These are phyloP conservation scores for Venturia effusa DNA, from an alignment of 2,329 filamentous ascomycete species.

Conservation along the genomic window DNA sequence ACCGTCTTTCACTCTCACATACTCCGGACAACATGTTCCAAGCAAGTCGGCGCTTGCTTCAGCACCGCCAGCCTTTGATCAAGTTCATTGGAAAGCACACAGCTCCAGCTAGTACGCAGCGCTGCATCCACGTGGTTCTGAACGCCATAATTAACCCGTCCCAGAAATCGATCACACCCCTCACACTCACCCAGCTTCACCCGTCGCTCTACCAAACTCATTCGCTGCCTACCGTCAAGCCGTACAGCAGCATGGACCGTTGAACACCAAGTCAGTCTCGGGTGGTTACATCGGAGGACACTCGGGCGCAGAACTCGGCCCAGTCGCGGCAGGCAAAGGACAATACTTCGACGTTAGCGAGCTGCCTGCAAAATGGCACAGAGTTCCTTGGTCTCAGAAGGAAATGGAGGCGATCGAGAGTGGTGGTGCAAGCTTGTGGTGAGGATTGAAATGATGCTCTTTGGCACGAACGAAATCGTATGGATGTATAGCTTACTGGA, in stretches of 20 bases:
- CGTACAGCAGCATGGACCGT: conserved; percentile 67
- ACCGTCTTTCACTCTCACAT: not conserved
- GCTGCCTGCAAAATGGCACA: conserved; percentile 73
- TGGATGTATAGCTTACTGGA: not conserved
- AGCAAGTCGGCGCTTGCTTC: conserved; percentile 34
- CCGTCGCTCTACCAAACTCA: conserved; percentile 51
- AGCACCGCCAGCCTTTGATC: conserved; percentile 40
- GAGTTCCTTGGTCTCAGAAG: conserved; percentile 58
- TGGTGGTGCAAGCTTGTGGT: conserved; percentile 53
- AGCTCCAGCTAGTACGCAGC: conserved; percentile 30
- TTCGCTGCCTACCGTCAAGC: conserved; percentile 71
- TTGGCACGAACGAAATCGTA: not conserved
- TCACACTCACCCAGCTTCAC: conserved; percentile 60
- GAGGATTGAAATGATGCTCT: not conserved
- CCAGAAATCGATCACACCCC: conserved; percentile 66
- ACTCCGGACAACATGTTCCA: conserved; percentile 25
- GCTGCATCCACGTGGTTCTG: not conserved
- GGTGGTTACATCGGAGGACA: conserved; percentile 42
- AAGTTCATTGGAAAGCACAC: conserved; percentile 39
- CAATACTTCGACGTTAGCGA: conserved; percentile 82
- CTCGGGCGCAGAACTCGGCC: conserved; percentile 60
- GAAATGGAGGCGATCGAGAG: conserved; percentile 97
- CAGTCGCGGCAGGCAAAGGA: conserved; percentile 59
- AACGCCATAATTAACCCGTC: not conserved
- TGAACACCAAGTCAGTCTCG: conserved; percentile 32